A percentile compares a stretch with the other conserved stretches of the same genome.
These are phyloP conservation scores for Colletotrichum tabaci DNA, from an alignment of 2,329 filamentous ascomycete species.

Conservation along the genomic window DNA sequence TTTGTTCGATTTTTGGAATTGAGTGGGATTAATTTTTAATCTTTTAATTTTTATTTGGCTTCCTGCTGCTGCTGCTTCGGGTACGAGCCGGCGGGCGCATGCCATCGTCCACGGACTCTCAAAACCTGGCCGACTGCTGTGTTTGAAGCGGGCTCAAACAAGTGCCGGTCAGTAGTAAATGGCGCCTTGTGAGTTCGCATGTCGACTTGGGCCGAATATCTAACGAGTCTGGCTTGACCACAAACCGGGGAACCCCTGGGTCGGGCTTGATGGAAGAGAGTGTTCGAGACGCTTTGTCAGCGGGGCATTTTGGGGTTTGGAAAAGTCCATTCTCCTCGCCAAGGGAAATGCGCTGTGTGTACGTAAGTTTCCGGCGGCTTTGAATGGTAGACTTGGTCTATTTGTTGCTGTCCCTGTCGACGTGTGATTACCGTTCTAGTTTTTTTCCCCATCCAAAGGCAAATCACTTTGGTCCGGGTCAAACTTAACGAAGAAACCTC, in stretches of 20 bases:
- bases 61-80: conserved; percentile 14
- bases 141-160: conserved; percentile 28
- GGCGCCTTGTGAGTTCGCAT: conserved; percentile 36
- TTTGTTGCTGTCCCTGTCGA: conserved; percentile 6
- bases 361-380: conserved; percentile 4
- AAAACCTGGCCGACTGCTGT: conserved; percentile 16
- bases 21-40: not conserved
- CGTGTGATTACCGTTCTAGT: not conserved
- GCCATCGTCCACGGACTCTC: conserved; percentile 7
- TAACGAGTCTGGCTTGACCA: conserved; percentile 25
- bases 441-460: no score
- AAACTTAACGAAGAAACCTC: conserved; percentile 4
- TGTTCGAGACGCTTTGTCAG: conserved; percentile 28
- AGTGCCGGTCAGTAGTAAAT: conserved; percentile 8
- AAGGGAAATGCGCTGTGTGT: not conserved
- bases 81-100: conserved; percentile 15
- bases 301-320: conserved; percentile 18
- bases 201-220: conserved; percentile 27
- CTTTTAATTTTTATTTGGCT: not conserved
- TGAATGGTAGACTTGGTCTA: conserved; percentile 5
- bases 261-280: conserved; percentile 1
- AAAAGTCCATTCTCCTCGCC: not conserved
- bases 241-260: conserved; percentile 27
- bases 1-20: not conserved
- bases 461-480: not conserved